phyloP scores from a whole-genome alignment of 495 filamentous ascomycete species.

The Neurospora sp. region DNA sequence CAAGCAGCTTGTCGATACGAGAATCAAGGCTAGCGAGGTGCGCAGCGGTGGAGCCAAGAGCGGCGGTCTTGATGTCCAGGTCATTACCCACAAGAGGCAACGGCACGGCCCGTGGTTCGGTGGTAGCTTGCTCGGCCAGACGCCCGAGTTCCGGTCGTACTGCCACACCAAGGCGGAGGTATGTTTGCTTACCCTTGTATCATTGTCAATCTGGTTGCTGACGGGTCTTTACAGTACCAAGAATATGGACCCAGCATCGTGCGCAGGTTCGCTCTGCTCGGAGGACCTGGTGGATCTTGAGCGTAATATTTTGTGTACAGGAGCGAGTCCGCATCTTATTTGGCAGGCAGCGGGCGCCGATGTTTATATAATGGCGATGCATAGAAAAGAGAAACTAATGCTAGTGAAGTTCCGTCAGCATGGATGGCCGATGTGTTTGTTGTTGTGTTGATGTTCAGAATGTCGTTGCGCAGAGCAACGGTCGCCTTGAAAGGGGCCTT shows the following conservation, averaged over 20 bases:
- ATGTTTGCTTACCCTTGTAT: conserved; percentile 6
- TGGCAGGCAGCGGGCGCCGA: conserved; percentile 8
- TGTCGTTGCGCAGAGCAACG: not conserved
- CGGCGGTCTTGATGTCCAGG: conserved; percentile 90
- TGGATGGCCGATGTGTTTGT: not conserved
- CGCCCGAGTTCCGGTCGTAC: conserved; percentile 96
- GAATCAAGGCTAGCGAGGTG: conserved; percentile 56
- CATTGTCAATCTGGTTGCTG: conserved; percentile 4
- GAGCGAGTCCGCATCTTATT: conserved; percentile 8
- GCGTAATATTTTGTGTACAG: conserved; percentile 5
- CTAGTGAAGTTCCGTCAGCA: not conserved
- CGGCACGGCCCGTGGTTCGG: conserved; percentile 97
- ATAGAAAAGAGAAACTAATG: conserved; percentile 2
- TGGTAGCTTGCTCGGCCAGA: conserved; percentile 90
- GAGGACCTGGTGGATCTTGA: conserved; percentile 70
- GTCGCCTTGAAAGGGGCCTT: not conserved
- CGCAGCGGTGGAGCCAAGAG: conserved; percentile 84
- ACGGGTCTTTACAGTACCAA: conserved; percentile 52
- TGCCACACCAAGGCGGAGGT: conserved; percentile 93
- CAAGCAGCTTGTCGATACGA: conserved; percentile 74
- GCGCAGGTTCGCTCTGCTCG: conserved; percentile 85
- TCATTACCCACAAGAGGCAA: conserved; percentile 93
- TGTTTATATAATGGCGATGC: conserved; percentile 2
- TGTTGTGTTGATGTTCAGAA: not conserved
- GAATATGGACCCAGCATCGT: conserved; percentile 94